Evolutionary conservation across 2,329 filamentous ascomycete genomes (phyloP).

Genomic region (Clarireedia hainanense): DNA sequence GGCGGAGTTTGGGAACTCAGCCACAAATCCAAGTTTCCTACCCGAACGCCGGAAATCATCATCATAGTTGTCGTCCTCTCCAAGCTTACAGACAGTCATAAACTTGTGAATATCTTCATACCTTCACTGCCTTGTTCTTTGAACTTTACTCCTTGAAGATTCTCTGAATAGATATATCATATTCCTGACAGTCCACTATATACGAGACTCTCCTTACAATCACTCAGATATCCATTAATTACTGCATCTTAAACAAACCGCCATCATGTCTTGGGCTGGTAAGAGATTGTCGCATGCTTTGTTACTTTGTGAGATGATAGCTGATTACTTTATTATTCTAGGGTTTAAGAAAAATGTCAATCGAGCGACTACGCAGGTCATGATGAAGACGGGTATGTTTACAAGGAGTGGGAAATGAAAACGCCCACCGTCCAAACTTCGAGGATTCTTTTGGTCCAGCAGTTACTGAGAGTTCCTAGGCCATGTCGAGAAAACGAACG

Average conservation of each 20-base stretch:
- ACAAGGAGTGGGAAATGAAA: background rate
- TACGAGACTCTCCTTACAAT: background rate
- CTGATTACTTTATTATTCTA: slow-evolving; percentile 25
- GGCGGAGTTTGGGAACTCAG: background rate
- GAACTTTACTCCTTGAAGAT: background rate
- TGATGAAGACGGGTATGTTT: slow-evolving; percentile 93
- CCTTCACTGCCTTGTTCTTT: background rate
- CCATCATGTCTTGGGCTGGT: slow-evolving; percentile 43
- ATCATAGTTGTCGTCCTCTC: slow-evolving; percentile 3
- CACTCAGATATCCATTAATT: background rate
- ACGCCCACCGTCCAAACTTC: background rate
- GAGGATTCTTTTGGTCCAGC: background rate
- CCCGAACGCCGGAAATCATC: slow-evolving; percentile 4
- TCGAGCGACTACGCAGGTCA: slow-evolving; percentile 97
- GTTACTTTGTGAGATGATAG: slow-evolving; percentile 4
- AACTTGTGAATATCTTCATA: background rate
- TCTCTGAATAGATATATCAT: background rate
- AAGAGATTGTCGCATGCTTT: slow-evolving; percentile 24
- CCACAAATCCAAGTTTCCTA: slow-evolving; percentile 8
- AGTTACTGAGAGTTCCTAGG: slow-evolving; percentile 38
- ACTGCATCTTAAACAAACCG: slow-evolving; percentile 1
- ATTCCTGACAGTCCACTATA: background rate
- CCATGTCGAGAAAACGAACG: slow-evolving; percentile 97
- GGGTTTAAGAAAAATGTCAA: slow-evolving; percentile 96
- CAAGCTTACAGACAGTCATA: background rate